phyloP scores from a whole-genome alignment of 768 basidiomycete species.

The Trichaptum fuscoviolaceum region DNA sequence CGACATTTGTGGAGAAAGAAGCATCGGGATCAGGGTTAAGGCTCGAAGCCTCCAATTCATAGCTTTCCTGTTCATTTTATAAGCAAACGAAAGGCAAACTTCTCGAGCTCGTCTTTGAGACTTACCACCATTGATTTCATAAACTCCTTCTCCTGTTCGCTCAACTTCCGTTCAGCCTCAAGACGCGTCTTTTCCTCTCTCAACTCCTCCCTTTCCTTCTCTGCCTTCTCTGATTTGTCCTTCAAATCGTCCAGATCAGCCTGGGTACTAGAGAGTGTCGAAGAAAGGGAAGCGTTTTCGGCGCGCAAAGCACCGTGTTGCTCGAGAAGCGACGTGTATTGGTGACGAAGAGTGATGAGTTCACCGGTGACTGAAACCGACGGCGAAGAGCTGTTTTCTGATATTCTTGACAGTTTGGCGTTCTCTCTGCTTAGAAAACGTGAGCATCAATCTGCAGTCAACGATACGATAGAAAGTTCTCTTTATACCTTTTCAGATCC shows the following conservation, averaged over 20 bases:
- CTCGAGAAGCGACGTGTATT: slow-evolving; percentile 60
- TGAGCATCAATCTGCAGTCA: slow-evolving; percentile 7
- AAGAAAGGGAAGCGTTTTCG: slow-evolving; percentile 13
- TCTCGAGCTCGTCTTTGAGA: slow-evolving; percentile 10
- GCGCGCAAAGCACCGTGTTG: slow-evolving; percentile 58
- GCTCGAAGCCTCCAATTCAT: slow-evolving; percentile 48
- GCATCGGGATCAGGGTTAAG: slow-evolving; percentile 12
- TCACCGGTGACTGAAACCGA: slow-evolving; percentile 53
- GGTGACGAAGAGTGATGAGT: slow-evolving; percentile 54
- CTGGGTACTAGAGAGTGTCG: slow-evolving; percentile 43
- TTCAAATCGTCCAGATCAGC: slow-evolving; percentile 41
- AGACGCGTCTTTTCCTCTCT: slow-evolving; percentile 28
- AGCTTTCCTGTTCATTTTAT: slow-evolving; percentile 48
- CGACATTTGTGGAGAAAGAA: slow-evolving; percentile 23
- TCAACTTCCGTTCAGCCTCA: slow-evolving; percentile 35
- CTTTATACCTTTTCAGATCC: slow-evolving; percentile 44
- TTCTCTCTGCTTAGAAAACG: slow-evolving; percentile 33
- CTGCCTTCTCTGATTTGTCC: slow-evolving; percentile 32
- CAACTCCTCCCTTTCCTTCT: slow-evolving; percentile 24
- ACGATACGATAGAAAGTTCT: slow-evolving; percentile 32
- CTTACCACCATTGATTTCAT: slow-evolving; percentile 62
- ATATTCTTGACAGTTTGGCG: slow-evolving; percentile 29
- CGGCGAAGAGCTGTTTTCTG: slow-evolving; percentile 25
- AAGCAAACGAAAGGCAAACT: not conserved
- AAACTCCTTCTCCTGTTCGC: slow-evolving; percentile 63